These are phyloP conservation scores for Colletotrichum plurivorum DNA, from an alignment of 2,329 filamentous ascomycete species.

Conservation along the genomic window DNA sequence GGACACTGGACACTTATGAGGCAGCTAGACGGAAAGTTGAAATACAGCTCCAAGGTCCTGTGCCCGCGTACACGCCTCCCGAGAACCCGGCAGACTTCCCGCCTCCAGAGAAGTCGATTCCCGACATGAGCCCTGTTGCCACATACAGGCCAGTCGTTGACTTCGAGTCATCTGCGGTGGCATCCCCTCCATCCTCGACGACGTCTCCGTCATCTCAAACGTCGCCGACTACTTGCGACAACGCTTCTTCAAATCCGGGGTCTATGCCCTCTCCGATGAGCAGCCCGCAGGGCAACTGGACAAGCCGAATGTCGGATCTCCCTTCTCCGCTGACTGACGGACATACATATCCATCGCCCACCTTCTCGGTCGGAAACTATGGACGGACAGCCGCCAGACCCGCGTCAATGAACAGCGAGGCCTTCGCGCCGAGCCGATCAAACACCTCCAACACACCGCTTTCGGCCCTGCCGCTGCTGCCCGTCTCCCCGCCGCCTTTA, in stretches of 20 bases:
- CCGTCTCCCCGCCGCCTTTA: slow-evolving; percentile 49
- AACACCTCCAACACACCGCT: slow-evolving; percentile 45
- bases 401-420: slow-evolving; percentile 43
- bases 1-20: slow-evolving; percentile 64
- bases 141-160: slow-evolving; percentile 53
- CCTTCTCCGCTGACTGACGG: slow-evolving; percentile 58
- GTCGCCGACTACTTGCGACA: slow-evolving; percentile 47
- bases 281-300: slow-evolving; percentile 61
- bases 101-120: slow-evolving; percentile 49
- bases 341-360: slow-evolving; percentile 39
- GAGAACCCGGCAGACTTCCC: slow-evolving; percentile 47
- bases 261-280: slow-evolving; percentile 65
- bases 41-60: slow-evolving; percentile 64
- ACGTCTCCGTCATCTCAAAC: slow-evolving; percentile 41
- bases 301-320: slow-evolving; percentile 52
- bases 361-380: slow-evolving; percentile 45
- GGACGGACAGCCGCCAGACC: slow-evolving; percentile 17
- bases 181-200: slow-evolving; percentile 47
- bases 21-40: slow-evolving; percentile 65
- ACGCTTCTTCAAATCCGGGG: slow-evolving; percentile 55
- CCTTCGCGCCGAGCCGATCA: slow-evolving; percentile 47
- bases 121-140: slow-evolving; percentile 50
- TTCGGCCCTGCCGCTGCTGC: slow-evolving; percentile 40
- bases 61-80: slow-evolving; percentile 64
- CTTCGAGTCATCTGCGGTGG: slow-evolving; percentile 47